These are phyloP conservation scores for Tylopilus felleus DNA, from an alignment of 768 basidiomycete genomes.

Conservation along the genomic window DNA sequence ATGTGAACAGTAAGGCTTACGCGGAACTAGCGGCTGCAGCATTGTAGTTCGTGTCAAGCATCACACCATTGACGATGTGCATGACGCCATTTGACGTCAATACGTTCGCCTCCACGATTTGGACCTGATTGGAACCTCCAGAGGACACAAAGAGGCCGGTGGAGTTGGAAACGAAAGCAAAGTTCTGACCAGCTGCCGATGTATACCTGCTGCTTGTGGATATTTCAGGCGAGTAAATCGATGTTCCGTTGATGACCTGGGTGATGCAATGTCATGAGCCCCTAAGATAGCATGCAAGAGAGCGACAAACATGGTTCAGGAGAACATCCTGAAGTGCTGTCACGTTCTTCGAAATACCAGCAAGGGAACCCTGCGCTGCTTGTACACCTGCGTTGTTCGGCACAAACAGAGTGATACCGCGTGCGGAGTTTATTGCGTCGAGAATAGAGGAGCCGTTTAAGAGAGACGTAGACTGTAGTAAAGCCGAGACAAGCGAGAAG, in stretches of 20 bases:
- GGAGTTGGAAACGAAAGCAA: constrained; percentile 50
- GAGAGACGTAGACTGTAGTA: constrained; percentile 21
- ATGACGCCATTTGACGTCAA: constrained; percentile 66
- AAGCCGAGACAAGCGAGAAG: constrained; percentile 31
- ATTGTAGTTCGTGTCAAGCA: constrained; percentile 45
- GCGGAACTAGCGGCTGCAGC: constrained; percentile 47
- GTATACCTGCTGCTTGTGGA: constrained; percentile 35
- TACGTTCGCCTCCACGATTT: constrained; percentile 56
- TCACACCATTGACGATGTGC: constrained; percentile 56
- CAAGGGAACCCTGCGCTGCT: constrained; percentile 32
- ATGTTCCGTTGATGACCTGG: constrained; percentile 65
- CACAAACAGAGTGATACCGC: constrained; percentile 66
- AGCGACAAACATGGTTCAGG: constrained; percentile 53
- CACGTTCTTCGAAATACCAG: constrained; percentile 40
- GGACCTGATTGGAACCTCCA: constrained; percentile 43
- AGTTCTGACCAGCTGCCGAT: constrained; percentile 55
- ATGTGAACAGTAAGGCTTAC: constrained; percentile 35
- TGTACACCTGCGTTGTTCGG: constrained; percentile 53
- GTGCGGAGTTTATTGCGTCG: constrained; percentile 32
- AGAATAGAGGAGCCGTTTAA: constrained; percentile 24
- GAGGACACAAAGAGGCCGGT: constrained; percentile 55
- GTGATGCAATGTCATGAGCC: not conserved
- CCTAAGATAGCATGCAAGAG: not conserved
- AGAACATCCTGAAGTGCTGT: constrained; percentile 46
- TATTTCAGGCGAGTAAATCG: constrained; percentile 58